Conservation (phyloP, 1,284 basidiomycete genomes). For the Leccinum subrobustum region DNA sequence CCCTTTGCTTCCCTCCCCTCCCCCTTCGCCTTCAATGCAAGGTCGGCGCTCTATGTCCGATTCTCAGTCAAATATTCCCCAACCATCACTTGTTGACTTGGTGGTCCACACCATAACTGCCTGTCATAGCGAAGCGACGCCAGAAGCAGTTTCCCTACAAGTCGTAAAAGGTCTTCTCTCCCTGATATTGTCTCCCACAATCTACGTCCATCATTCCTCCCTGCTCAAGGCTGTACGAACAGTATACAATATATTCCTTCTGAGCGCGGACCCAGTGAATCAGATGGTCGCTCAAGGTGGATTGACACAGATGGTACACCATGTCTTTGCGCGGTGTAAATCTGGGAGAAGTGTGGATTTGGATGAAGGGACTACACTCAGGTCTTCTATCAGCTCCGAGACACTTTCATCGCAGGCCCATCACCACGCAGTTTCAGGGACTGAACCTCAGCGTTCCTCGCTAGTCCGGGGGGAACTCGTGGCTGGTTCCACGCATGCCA, state of each 20-base stretch:
- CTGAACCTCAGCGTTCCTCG: constrained; percentile 16
- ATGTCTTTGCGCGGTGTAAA: constrained; percentile 83
- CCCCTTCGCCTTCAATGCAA: constrained; percentile 61
- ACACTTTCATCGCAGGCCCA: constrained; percentile 12
- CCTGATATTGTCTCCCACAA: constrained; percentile 81
- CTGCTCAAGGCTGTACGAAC: constrained; percentile 93
- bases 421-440: constrained; percentile 4
- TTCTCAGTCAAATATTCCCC: constrained; percentile 52
- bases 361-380: constrained; percentile 21
- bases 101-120: constrained; percentile 93
- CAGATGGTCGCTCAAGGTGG: constrained; percentile 97
- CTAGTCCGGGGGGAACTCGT: constrained; percentile 1
- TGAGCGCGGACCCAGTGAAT: constrained; percentile 86
- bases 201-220: constrained; percentile 90
- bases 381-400: constrained; percentile 30
- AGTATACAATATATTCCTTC: constrained; percentile 94
- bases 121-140: constrained; percentile 85
- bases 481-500: constrained; percentile 3
- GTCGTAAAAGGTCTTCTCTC: constrained; percentile 93
- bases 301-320: constrained; percentile 95
- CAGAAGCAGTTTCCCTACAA: constrained; percentile 89
- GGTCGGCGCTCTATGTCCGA: constrained; percentile 43
- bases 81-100: constrained; percentile 80
- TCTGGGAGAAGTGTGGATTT: constrained; percentile 35
- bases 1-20: constrained; percentile 53